Conservation (phyloP, 2,329 filamentous ascomycete species). For the Niveomyces coronatus region DNA sequence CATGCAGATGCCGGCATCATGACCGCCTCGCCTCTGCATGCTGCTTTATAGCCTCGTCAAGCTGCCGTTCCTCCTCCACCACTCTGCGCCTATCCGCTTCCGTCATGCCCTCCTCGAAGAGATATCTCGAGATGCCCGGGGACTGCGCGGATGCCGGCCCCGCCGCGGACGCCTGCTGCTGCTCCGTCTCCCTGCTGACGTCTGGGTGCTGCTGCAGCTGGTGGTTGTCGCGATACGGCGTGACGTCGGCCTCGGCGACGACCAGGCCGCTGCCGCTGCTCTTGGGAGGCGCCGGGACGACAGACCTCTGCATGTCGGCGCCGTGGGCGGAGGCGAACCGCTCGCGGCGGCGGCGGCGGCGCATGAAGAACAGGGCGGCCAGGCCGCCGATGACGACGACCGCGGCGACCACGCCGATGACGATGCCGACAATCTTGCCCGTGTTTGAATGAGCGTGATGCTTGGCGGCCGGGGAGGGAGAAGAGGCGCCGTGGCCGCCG, state of each 20-base stretch:
- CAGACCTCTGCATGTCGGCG: conserved; percentile 3
- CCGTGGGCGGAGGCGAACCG: neutral
- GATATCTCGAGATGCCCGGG: conserved; percentile 28
- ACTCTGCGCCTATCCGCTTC: conserved; percentile 42
- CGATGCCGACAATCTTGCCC: conserved; percentile 39
- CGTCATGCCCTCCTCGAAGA: conserved; percentile 53
- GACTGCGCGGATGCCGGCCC: conserved; percentile 16
- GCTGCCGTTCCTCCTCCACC: conserved; percentile 46
- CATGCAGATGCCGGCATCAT: neutral
- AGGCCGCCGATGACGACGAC: conserved; percentile 29
- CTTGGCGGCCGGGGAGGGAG: too few relatives aligned
- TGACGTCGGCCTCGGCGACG: conserved; percentile 1
- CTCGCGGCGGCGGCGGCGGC: conserved; percentile 21
- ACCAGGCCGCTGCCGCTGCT: conserved; percentile 14
- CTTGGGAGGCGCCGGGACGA: conserved; percentile 36
- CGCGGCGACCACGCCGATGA: conserved; percentile 28
- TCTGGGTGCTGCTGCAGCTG: conserved; percentile 4
- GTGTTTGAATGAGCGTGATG: conserved; percentile 27
- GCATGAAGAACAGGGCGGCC: conserved; percentile 31
- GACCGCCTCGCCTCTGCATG: conserved; percentile 24
- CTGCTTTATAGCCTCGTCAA: conserved; percentile 48
- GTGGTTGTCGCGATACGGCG: conserved; percentile 6
- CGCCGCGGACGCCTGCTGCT: conserved; percentile 9
- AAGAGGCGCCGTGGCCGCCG: conserved; percentile 3
- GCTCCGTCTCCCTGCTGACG: neutral